Evolutionary conservation across 345 rosid genomes (phyloP), one percentile per base, ranked within the genome.

Genomic region (Citrus glauca): DNA sequence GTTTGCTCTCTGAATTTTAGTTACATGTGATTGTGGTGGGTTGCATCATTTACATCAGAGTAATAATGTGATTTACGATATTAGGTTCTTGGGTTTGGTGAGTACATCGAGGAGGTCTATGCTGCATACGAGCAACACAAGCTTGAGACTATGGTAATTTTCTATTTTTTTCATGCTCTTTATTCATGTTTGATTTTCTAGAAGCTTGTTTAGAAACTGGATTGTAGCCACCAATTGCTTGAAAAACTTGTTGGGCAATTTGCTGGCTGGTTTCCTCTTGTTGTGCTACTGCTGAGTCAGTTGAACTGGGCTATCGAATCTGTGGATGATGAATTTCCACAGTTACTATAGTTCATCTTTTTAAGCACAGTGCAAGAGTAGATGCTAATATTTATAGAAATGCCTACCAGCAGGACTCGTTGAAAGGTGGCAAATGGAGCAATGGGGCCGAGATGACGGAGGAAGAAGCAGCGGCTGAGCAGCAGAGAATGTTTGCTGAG

Each of bases 401-500:
- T 79, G 77, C 77, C 69, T 80, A 84, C 32, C 93, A 97, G 98
- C 98, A 97, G 86, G 99, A 97, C 85, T 81, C 98, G 2, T 86
- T 93, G 69, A 90, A 87, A 89, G 91, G 96, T 48, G 99, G 93
- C 75, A 95, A 92, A 81, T 93, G 96, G 90, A 90, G 91, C 87
- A 90, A 83, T 77, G 99, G 88, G 72, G 91, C 91, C 0, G 97
- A 86, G 78, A 95, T 95, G 99, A 91, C 98, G 0, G 99, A 95
- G 82, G 99, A 95, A 85, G 94, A 95, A 89, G 97, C 98, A 67
- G 95, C 77, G 4, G 99, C 98, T 4, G 99, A 93, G 85, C 99
- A 97, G 84, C 99, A 97, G 87, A 91, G 99, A 85, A 97, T 97
- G 99, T 97, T 97, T 83, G 99, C 98, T 0, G 99, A 97, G 88